Percentiles rank a stretch among this genome's conserved stretches.
Evolutionary conservation across 306 rosid genomes (phyloP).

Genomic region (Gastrolobium villosum): DNA sequence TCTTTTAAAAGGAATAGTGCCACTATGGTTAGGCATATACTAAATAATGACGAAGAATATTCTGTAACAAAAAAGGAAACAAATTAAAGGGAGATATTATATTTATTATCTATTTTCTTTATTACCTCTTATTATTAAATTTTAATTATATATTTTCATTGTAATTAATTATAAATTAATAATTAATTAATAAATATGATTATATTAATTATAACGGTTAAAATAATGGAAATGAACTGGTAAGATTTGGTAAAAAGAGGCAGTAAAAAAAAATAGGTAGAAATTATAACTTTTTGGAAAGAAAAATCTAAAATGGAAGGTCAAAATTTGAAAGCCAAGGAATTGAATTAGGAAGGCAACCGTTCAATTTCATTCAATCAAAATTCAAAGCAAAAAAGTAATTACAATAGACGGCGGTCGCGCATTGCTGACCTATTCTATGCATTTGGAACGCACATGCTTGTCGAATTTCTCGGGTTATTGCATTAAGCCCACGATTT

Average conservation of each 20-base stretch:
- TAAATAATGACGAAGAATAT: background rate
- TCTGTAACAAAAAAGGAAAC: too few relatives aligned
- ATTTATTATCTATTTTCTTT: too few relatives aligned
- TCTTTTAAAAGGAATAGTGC: background rate
- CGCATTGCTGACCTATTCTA: constrained; percentile 47
- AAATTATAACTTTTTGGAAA: too few relatives aligned
- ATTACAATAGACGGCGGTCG: constrained; percentile 35
- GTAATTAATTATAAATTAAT: too few relatives aligned
- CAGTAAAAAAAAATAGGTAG: too few relatives aligned
- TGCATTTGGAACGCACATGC: constrained; percentile 31
- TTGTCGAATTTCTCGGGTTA: background rate
- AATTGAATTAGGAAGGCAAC: background rate
- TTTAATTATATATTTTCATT: too few relatives aligned
- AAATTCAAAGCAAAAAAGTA: background rate
- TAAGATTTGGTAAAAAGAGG: too few relatives aligned
- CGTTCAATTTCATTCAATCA: background rate
- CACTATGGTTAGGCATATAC: constrained; percentile 11
- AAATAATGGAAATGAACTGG: too few relatives aligned
- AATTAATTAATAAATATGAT: too few relatives aligned
- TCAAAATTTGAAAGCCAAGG: constrained; percentile 16
- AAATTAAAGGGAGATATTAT: too few relatives aligned
- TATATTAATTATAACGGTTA: too few relatives aligned
- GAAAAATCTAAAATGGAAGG: constrained; percentile 28
- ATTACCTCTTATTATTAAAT: too few relatives aligned
- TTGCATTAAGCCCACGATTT: background rate